Percentiles rank a stretch among this genome's conserved stretches.
These are phyloP conservation scores for Fagopyrum esculentum DNA, from an alignment of 148 eudicot genomes.

Conservation along the genomic window DNA sequence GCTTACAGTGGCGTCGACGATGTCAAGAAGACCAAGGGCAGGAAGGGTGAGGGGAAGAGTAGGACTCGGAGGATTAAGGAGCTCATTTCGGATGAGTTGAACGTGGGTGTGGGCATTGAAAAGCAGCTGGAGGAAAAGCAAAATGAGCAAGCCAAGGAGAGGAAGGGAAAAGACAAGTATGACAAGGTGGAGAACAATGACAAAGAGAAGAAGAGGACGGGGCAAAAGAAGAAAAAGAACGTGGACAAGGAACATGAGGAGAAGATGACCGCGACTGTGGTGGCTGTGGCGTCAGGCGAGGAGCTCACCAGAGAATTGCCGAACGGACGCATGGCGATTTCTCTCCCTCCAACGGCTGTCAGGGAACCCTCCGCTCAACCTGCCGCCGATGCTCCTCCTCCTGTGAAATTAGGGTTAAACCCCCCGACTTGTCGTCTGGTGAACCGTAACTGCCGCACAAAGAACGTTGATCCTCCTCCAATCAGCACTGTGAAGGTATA, in stretches of 20 bases:
- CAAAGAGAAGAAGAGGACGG: constrained; percentile 15
- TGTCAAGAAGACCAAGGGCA: not conserved
- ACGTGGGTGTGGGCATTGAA: constrained; percentile 19
- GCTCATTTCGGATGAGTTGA: constrained; percentile 50
- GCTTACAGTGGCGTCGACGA: not conserved
- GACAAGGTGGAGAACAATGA: constrained; percentile 3
- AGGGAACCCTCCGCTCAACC: constrained; percentile 17
- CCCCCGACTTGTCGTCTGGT: constrained; percentile 19
- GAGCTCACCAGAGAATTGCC: constrained; percentile 60
- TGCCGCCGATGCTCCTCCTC: constrained; percentile 18
- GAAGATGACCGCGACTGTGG: not conserved
- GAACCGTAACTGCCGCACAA: constrained; percentile 55
- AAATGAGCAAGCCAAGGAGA: constrained; percentile 4
- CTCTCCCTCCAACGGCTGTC: constrained; percentile 26
- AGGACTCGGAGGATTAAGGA: constrained; percentile 23
- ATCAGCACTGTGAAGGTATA: constrained; percentile 65
- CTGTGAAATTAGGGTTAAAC: constrained; percentile 56
- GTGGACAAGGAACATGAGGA: not conserved
- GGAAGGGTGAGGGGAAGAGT: not conserved
- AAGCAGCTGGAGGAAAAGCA: constrained; percentile 11
- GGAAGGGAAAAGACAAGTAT: not conserved
- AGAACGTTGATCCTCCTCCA: constrained; percentile 67
- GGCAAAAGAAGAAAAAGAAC: not conserved
- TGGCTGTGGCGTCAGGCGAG: not conserved
- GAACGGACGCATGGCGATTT: constrained; percentile 61